Conservation (phyloP, 805 yeast species). For the Brettanomyces nanus region DNA sequence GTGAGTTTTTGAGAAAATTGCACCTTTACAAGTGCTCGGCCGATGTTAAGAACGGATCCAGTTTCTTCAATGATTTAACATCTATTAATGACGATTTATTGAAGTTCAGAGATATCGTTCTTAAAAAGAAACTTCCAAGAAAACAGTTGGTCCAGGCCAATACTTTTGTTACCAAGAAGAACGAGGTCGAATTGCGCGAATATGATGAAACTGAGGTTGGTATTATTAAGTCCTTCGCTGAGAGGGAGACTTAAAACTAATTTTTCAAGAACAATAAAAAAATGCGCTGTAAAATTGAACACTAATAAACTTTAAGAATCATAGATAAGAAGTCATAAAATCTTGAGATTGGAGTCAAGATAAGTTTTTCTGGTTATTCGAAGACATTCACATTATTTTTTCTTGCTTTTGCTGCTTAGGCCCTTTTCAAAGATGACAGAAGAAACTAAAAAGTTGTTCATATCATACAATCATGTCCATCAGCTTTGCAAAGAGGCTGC, state of each 20-base stretch:
- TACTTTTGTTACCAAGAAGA: slow-evolving; percentile 38
- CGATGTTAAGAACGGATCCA: slow-evolving; percentile 55
- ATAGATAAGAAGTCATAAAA: not conserved
- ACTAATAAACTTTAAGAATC: not conserved
- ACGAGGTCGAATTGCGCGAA: slow-evolving; percentile 49
- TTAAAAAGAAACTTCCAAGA: slow-evolving; percentile 71
- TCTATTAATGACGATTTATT: slow-evolving; percentile 56
- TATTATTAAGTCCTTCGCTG: slow-evolving; percentile 69
- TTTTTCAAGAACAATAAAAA: not conserved
- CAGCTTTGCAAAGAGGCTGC: slow-evolving; percentile 43
- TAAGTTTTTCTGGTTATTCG: not conserved
- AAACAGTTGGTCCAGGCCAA: slow-evolving; percentile 81
- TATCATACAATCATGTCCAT: slow-evolving; percentile 75
- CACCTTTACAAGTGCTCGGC: slow-evolving; percentile 78
- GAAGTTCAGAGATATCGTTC: slow-evolving; percentile 56
- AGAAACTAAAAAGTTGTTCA: slow-evolving; percentile 48
- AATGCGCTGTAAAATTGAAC: not conserved
- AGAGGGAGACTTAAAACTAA: slow-evolving; percentile 33
- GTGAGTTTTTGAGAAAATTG: slow-evolving; percentile 60
- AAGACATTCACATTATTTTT: not conserved
- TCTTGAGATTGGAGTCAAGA: not conserved
- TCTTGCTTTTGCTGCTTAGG: not conserved
- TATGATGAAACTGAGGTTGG: slow-evolving; percentile 69
- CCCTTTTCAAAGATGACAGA: slow-evolving; percentile 2
- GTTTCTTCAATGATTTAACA: slow-evolving; percentile 62